Evolutionary conservation across 495 filamentous ascomycete genomes (phyloP), one percentile per base, ranked within the genome.

Genomic region (Penicillium atrosanguineum): DNA sequence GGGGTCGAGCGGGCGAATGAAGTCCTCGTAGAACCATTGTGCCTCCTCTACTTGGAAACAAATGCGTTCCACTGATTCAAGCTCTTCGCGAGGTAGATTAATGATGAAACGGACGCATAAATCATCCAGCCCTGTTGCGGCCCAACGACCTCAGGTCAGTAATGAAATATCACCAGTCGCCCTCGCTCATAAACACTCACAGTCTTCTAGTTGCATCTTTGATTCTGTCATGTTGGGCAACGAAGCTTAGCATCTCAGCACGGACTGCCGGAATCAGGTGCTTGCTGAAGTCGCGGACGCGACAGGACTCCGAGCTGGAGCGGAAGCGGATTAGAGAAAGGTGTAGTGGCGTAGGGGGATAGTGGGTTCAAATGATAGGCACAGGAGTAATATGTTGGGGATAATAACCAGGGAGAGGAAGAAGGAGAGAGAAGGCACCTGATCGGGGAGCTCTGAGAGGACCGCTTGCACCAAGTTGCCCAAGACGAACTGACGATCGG

Each of bases 1-100:
- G 8, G 91, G 90, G 64, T 96, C 90, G 48, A 92, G 75, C 28
- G 91, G 91, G 34, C 95, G 88, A 70, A 98, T 89, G 65, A 97
- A 98, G 71, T 98, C 94, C 72, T 97, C 95, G 84, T 97, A 98
- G 70, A 91, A 97, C 94, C 94, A 98, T 87, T 98, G 94, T 64
- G 94, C 94, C 65, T 97, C 95, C 71, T 98, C 94, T 50, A 98
- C 87, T 74, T 97, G 92, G 70, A 98, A 98, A 71, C 91, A 96
- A 65, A 97, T 91, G 57, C 94, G 89, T 63, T 92, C 90, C 19
- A 95, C 88, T 0, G 87, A 90, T 54, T 86, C 82, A 26, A 97
- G 85, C 69, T 97, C 94, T 69, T 92, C 90, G 56, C 84, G 79
- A 19, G 94, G 94, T 44, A 96, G 79, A 72, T 97, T 97, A 64